These are phyloP conservation scores for Herpetospermum pedunculosum DNA, from an alignment of 306 rosid species.

Conservation along the genomic window DNA sequence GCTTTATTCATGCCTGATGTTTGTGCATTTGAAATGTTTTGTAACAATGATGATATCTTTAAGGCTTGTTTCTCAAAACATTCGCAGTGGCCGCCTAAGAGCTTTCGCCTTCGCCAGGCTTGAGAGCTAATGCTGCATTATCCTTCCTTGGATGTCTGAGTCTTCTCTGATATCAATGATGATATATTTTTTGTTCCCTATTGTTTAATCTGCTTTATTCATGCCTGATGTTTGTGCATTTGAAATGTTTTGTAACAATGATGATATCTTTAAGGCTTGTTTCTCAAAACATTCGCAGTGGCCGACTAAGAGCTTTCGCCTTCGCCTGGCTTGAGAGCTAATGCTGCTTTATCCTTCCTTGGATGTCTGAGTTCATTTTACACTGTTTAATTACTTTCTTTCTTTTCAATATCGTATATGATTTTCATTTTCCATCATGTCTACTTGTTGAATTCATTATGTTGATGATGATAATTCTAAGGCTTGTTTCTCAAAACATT, in stretches of 20 bases:
- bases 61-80: slow-evolving; percentile 6
- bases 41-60: slow-evolving; percentile 9
- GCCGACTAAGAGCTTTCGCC: slow-evolving; percentile 21
- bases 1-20: not conserved
- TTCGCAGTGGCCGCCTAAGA: slow-evolving; percentile 23
- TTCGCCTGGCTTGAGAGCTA: slow-evolving; percentile 12
- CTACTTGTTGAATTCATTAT: too few species aligned
- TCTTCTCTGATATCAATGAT: too few species aligned
- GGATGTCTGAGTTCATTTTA: slow-evolving; percentile 8
- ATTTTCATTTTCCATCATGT: too few species aligned
- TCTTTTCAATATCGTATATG: too few species aligned
- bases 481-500: slow-evolving; percentile 20
- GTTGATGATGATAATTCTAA: slow-evolving; percentile 17
- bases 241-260: not conserved
- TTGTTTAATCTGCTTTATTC: too few species aligned
- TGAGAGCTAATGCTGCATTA: slow-evolving; percentile 11
- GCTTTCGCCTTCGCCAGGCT: slow-evolving; percentile 13
- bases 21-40: not conserved
- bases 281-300: slow-evolving; percentile 9
- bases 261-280: not conserved
- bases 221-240: not conserved
- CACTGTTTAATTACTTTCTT: too few species aligned
- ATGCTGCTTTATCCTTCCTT: slow-evolving; percentile 11
- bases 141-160: slow-evolving; percentile 12
- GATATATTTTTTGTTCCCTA: too few species aligned